These are phyloP conservation scores for Aspergillus japonicus DNA, from an alignment of 2,329 filamentous ascomycete species.

Conservation along the genomic window DNA sequence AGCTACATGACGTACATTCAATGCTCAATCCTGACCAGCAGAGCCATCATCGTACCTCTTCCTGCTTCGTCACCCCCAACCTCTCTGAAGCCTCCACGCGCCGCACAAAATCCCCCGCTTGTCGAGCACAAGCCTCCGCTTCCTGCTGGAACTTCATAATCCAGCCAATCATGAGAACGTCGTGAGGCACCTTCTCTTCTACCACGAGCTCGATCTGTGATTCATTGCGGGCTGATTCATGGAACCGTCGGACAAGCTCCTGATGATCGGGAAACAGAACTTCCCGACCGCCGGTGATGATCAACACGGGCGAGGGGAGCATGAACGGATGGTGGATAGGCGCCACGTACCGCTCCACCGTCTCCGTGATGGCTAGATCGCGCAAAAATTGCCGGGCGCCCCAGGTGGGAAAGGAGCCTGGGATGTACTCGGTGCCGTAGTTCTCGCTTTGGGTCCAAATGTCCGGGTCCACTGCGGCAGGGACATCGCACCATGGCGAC, in stretches of 20 bases:
- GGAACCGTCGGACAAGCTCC: conserved; percentile 9
- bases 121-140: conserved; percentile 12
- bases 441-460: conserved; percentile 14
- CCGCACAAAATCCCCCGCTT: conserved; percentile 18
- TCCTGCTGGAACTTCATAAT: conserved; percentile 16
- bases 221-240: conserved; percentile 7
- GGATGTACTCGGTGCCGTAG: conserved; percentile 19
- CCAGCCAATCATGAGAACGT: conserved; percentile 21
- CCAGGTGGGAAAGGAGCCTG: conserved; percentile 14
- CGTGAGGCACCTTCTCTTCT: conserved; percentile 16
- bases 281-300: conserved; percentile 19
- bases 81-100: not conserved
- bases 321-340: conserved; percentile 20
- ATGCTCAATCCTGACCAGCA: too few relatives aligned
- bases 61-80: too few relatives aligned
- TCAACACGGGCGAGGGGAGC: conserved; percentile 20
- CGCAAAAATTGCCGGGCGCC: conserved; percentile 16
- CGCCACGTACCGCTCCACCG: conserved; percentile 15
- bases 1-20: too few relatives aligned
- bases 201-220: conserved; percentile 12
- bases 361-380: conserved; percentile 10
- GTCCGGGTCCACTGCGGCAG: conserved; percentile 5
- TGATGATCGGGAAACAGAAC: conserved; percentile 1
- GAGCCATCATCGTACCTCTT: too few relatives aligned
- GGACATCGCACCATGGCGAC: conserved; percentile 17